phyloP scores from a whole-genome alignment of 2,329 filamentous ascomycete genomes.

The Exophiala lecanii-corni region DNA sequence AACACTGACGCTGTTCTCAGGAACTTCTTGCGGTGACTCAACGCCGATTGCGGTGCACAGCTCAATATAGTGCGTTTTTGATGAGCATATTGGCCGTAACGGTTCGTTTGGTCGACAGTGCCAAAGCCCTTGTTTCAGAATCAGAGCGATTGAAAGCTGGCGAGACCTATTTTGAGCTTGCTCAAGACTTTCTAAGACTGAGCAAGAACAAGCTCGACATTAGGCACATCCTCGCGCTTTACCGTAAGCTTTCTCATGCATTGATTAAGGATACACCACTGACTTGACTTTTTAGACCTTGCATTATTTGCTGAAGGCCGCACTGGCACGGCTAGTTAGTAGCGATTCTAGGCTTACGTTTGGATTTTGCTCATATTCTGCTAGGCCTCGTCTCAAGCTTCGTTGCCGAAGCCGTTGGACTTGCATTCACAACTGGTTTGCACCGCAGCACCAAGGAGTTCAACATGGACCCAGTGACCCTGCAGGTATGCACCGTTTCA shows the following conservation, averaged over 20 bases:
- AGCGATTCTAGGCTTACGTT: not conserved
- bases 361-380: not conserved
- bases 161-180: constrained; percentile 11
- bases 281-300: too few species aligned
- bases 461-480: constrained; percentile 11
- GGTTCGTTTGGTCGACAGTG: constrained; percentile 9
- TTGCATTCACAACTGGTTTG: constrained; percentile 9
- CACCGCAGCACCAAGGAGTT: constrained; percentile 11
- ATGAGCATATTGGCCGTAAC: constrained; percentile 13
- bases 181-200: constrained; percentile 9
- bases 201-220: constrained; percentile 15
- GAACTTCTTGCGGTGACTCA: constrained; percentile 10
- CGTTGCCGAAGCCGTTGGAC: constrained; percentile 9
- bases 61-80: constrained; percentile 8
- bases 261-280: too few species aligned
- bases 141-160: constrained; percentile 6
- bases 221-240: constrained; percentile 11
- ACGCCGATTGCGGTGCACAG: constrained; percentile 8
- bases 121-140: constrained; percentile 4
- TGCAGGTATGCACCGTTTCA: not conserved
- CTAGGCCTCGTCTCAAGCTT: constrained; percentile 8
- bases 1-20: not conserved
- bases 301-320: constrained; percentile 10
- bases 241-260: constrained; percentile 6
- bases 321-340: constrained; percentile 3